Conservation (phyloP, 2,329 filamentous ascomycete species). For the Rhytidhysteron rufulum region DNA sequence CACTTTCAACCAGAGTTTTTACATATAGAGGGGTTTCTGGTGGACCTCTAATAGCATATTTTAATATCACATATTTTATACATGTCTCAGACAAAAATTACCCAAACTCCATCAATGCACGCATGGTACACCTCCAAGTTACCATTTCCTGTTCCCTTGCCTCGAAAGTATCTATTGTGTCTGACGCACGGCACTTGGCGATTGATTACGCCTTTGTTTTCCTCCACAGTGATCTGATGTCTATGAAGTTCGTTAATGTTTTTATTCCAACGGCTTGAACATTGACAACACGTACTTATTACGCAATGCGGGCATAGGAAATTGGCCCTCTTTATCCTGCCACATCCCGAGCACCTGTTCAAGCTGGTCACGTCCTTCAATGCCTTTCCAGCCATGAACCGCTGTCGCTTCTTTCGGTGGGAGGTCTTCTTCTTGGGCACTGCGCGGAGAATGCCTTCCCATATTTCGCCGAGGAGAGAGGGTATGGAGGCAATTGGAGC, state of each 20-base stretch:
- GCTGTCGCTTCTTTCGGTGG: conserved; percentile 88
- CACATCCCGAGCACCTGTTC: conserved; percentile 87
- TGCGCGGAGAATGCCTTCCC: conserved; percentile 86
- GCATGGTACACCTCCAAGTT: not conserved
- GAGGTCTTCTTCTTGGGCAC: conserved; percentile 99
- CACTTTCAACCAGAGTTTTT: too few relatives aligned
- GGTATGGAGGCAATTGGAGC: conserved; percentile 33
- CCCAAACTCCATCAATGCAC: conserved; percentile 4
- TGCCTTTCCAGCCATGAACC: conserved; percentile 93
- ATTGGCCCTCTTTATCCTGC: conserved; percentile 82
- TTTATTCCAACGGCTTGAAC: too few relatives aligned
- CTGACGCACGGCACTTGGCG: too few relatives aligned
- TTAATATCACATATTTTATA: conserved; percentile 4
- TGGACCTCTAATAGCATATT: not conserved
- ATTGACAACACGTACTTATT: conserved; percentile 57
- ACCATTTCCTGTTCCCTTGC: not conserved
- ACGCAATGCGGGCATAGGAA: conserved; percentile 85
- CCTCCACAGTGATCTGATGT: too few relatives aligned
- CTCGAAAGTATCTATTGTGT: not conserved
- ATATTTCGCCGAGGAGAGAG: conserved; percentile 72
- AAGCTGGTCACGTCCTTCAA: conserved; percentile 84
- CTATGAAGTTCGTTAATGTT: not conserved
- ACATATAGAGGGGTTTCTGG: not conserved
- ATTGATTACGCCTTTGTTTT: too few relatives aligned
- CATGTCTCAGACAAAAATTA: not conserved